phyloP scores from a whole-genome alignment of 352 stramenopile genomes.

The Pythium dissimile region DNA sequence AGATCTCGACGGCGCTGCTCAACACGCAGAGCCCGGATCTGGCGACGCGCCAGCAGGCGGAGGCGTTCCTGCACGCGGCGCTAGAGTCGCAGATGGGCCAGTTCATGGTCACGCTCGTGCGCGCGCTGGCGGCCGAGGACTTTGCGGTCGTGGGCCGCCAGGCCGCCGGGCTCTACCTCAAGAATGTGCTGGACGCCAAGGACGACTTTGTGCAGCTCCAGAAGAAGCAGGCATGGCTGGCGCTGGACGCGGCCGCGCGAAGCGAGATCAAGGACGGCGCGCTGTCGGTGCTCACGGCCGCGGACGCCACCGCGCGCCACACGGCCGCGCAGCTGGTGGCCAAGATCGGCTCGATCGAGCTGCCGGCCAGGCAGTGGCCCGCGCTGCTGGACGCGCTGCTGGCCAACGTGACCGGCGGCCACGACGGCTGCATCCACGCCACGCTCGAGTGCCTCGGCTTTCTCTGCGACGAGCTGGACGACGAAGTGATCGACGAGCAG shows the following conservation, averaged over 20 bases:
- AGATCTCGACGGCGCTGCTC: constrained; percentile 75
- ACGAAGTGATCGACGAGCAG: constrained; percentile 65
- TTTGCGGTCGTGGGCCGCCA: constrained; percentile 76
- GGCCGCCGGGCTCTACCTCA: constrained; percentile 79
- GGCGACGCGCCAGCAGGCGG: constrained; percentile 72
- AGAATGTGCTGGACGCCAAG: constrained; percentile 86
- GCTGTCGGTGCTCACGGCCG: constrained; percentile 58
- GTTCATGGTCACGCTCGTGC: constrained; percentile 83
- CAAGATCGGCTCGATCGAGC: constrained; percentile 93
- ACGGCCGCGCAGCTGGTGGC: constrained; percentile 91
- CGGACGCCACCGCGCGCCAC: constrained; percentile 63
- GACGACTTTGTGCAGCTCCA: constrained; percentile 77
- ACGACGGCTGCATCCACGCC: constrained; percentile 90
- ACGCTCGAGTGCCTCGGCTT: constrained; percentile 86
- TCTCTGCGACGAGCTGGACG: constrained; percentile 78
- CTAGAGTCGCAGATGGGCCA: constrained; percentile 77
- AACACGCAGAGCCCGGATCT: constrained; percentile 82
- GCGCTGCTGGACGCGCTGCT: constrained; percentile 90
- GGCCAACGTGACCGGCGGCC: constrained; percentile 87
- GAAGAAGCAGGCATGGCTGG: constrained; percentile 77
- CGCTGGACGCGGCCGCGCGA: constrained; percentile 63
- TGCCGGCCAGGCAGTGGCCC: constrained; percentile 94
- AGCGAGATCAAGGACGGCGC: constrained; percentile 77
- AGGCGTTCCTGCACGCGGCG: constrained; percentile 79
- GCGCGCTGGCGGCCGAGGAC: constrained; percentile 70